Base-by-base conservation (phyloP, 1,139 yeast genomes). In the Debaryomycetaceae sp. region DNA sequence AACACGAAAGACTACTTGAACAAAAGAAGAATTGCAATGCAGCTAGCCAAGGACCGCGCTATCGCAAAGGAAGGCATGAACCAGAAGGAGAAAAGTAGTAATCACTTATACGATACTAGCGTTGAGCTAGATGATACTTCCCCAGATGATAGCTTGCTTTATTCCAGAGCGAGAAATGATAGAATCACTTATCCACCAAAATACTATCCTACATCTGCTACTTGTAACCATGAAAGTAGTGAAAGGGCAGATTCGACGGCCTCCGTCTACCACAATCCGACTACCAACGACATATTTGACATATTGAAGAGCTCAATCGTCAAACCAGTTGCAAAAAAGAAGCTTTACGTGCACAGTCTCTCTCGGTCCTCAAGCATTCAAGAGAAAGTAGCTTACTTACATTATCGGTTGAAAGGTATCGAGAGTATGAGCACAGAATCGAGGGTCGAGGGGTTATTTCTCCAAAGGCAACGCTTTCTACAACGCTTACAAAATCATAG, bases 341-440 rank as follows among this genome's bases (percentile, higher is more conserved):
- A 38, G 24, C 45, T 50, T 5, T 60, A 53, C 36, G 39, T 59
- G 31, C 47, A 48, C 11, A 43, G 46, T 33, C 55, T 62, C 13
- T 52, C 65, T 24, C 47, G 51, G 24, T 42, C 55, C 2, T 49
- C 63, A 1, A 52, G 55, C 36, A 42, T 50, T 24, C 52, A 52
- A 27, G 66, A 62, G 38, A 48, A 56, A 3, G 49, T 62, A 8
- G 55, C 63, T 1, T 63, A 59, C 42, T 46, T 63, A 37, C 60
- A 57, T 39, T 58, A 55, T 45, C 52, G 49, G 42, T 42, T 56
- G 17, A 43, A 46, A 20, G 24, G 42, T 6, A 42, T 42, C 29
- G 42, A 47, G 50, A 37, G 24, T 17, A 38, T 42, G 36, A 40
- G 47, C 5, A 36, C 50, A 17, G 40, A 41, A 33, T 38, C 36